Evolutionary conservation across 495 filamentous ascomycete genomes (phyloP).

Genomic region (Aspergillus indologenus): DNA sequence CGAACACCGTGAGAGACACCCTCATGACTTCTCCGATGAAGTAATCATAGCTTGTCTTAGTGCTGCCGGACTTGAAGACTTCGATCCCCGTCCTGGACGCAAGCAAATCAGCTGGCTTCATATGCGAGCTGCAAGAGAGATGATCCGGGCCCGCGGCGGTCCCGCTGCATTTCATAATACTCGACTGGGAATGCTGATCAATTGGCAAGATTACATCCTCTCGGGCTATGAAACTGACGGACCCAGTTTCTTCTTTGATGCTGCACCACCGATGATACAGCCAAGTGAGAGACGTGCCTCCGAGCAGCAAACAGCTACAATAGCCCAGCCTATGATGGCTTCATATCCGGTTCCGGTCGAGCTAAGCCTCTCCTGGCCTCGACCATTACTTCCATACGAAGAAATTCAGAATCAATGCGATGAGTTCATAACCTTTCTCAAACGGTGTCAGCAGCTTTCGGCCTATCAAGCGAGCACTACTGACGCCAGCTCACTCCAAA

Average conservation of each 20-base stretch:
- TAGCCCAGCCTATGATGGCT: conserved; percentile 7
- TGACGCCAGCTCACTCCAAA: conserved; percentile 8
- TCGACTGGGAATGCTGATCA: conserved; percentile 40
- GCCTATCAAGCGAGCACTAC: conserved; percentile 25
- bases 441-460: conserved; percentile 36
- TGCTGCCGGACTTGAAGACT: conserved; percentile 41
- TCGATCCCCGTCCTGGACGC: conserved; percentile 37
- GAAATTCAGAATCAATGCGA: conserved; percentile 37
- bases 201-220: conserved; percentile 45
- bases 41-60: conserved; percentile 39
- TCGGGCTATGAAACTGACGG: conserved; percentile 38
- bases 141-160: conserved; percentile 39
- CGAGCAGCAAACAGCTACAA: neutral
- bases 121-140: conserved; percentile 39
- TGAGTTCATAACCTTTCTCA: conserved; percentile 38
- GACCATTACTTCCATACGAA: conserved; percentile 18
- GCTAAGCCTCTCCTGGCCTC: conserved; percentile 3
- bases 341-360: conserved; percentile 19
- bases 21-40: conserved; percentile 33
- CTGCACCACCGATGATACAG: conserved; percentile 1
- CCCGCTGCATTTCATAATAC: conserved; percentile 36
- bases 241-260: conserved; percentile 34
- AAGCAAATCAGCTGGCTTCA: conserved; percentile 40
- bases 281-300: neutral
- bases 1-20: conserved; percentile 28